Percentiles rank a stretch among this genome's conserved stretches.
phyloP scores from a whole-genome alignment of 352 stramenopile species.

The Pythium aquatile region DNA sequence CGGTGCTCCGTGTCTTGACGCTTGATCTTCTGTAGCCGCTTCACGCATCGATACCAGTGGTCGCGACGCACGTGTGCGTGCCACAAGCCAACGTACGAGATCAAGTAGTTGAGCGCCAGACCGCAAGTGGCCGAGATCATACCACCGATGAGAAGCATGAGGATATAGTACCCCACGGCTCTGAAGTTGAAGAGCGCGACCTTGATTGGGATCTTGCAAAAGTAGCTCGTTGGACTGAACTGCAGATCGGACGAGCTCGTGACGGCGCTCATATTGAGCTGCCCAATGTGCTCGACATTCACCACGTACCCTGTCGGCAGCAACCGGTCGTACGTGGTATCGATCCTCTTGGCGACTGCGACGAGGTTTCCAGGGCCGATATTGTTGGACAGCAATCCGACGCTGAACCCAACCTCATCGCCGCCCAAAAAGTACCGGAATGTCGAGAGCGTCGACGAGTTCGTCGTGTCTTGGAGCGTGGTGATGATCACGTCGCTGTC shows the following conservation, averaged over 20 bases:
- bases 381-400: constrained; percentile 66
- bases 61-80: constrained; percentile 82
- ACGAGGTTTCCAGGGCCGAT: constrained; percentile 50
- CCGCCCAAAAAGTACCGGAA: constrained; percentile 71
- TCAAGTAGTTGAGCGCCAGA: constrained; percentile 74
- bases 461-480: constrained; percentile 38
- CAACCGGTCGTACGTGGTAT: constrained; percentile 52
- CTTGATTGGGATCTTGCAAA: constrained; percentile 63
- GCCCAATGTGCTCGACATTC: constrained; percentile 39
- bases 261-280: constrained; percentile 49
- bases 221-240: constrained; percentile 47
- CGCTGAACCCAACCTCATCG: constrained; percentile 52
- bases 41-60: constrained; percentile 79
- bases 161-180: constrained; percentile 61
- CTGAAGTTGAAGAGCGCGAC: constrained; percentile 54
- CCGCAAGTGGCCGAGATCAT: constrained; percentile 65
- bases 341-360: constrained; percentile 65
- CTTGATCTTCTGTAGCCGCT: constrained; percentile 73
- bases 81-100: constrained; percentile 79
- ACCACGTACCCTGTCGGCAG: constrained; percentile 31
- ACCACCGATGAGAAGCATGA: constrained; percentile 70
- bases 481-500: constrained; percentile 44
- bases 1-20: constrained; percentile 66
- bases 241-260: constrained; percentile 40
- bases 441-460: constrained; percentile 30